phyloP scores from a whole-genome alignment of 2,329 filamentous ascomycete genomes.

The Cladosporium sp. region DNA sequence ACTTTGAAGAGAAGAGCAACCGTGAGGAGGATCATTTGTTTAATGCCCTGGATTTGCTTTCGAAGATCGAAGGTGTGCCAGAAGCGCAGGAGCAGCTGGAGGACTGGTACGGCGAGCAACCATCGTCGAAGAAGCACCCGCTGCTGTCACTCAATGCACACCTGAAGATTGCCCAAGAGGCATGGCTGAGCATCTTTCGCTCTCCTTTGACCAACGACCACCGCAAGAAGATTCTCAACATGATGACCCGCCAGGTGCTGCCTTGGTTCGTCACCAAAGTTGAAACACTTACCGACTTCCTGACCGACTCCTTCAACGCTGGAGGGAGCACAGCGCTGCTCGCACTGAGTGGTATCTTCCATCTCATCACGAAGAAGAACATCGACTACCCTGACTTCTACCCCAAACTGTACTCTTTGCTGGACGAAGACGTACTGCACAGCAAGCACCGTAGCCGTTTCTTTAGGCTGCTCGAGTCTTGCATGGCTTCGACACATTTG shows the following conservation, averaged over 20 bases:
- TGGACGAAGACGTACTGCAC: conserved; percentile 83
- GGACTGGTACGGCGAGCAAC: conserved; percentile 66
- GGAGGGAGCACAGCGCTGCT: conserved; percentile 86
- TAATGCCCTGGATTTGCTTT: conserved; percentile 63
- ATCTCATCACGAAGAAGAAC: conserved; percentile 89
- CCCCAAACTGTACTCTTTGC: conserved; percentile 85
- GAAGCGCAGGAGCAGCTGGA: conserved; percentile 66
- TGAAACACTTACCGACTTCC: conserved; percentile 90
- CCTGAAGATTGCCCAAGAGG: conserved; percentile 79
- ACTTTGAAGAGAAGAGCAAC: conserved; percentile 28
- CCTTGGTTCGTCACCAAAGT: conserved; percentile 82
- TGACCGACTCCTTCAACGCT: conserved; percentile 88
- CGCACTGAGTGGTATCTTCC: conserved; percentile 89
- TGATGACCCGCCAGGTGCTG: conserved; percentile 75
- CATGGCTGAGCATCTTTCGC: conserved; percentile 79
- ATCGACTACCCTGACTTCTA: conserved; percentile 87
- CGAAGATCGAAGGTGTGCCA: conserved; percentile 70
- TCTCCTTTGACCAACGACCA: conserved; percentile 69
- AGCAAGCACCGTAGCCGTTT: conserved; percentile 93
- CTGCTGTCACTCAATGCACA: conserved; percentile 68
- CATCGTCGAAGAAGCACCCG: conserved; percentile 67
- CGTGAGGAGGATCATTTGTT: conserved; percentile 51
- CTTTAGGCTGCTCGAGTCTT: conserved; percentile 88
- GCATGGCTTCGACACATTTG: conserved; percentile 87
- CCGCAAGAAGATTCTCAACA: conserved; percentile 74